Evolutionary conservation across 2,329 filamentous ascomycete genomes (phyloP).

Genomic region (Lachnellula suecica): DNA sequence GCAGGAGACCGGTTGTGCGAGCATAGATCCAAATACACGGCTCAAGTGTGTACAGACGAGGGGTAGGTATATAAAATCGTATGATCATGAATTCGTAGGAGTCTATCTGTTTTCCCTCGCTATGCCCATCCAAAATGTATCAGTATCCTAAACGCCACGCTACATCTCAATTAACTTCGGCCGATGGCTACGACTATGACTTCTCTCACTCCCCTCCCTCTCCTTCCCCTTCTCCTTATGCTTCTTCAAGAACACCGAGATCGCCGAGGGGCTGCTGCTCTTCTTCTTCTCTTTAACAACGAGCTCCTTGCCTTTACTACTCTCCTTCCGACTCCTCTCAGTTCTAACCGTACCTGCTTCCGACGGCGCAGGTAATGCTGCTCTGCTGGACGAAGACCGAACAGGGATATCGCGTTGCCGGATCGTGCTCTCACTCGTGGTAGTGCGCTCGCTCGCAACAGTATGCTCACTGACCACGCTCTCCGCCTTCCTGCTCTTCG

Average conservation of each 20-base stretch:
- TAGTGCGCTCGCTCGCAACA: not conserved
- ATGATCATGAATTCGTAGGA: not conserved
- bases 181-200: slow-evolving; percentile 5
- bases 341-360: no score
- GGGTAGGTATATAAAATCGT: not conserved
- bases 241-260: slow-evolving; percentile 9
- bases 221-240: slow-evolving; percentile 9
- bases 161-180: slow-evolving; percentile 10
- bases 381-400: not conserved
- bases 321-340: not conserved
- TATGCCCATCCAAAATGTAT: slow-evolving; percentile 1
- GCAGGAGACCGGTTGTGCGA: no score
- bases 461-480: slow-evolving; percentile 7
- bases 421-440: not conserved
- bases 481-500: slow-evolving; percentile 1
- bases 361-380: not conserved
- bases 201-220: not conserved
- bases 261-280: no score
- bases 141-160: not conserved
- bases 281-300: slow-evolving; percentile 12
- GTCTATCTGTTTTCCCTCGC: not conserved
- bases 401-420: not conserved
- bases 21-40: no score
- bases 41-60: no score
- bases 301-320: slow-evolving; percentile 9